Evolutionary conservation across 331 rosid species (phyloP), one percentile per base, ranked within the genome.

Genomic region (Cydonia oblonga): DNA sequence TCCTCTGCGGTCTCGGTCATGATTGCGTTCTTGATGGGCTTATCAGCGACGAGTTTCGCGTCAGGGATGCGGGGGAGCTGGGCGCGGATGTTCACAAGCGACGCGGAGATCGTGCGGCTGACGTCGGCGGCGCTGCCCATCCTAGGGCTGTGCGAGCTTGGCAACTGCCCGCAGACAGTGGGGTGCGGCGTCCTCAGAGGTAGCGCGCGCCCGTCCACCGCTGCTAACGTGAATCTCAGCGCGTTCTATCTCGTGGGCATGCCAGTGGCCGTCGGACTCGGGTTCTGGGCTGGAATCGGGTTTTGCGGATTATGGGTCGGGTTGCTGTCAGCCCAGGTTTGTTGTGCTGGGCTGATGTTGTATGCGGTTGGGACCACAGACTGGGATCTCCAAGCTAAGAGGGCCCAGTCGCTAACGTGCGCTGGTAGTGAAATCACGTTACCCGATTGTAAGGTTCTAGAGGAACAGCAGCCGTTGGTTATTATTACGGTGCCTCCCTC

Each of bases 141-240:
- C 53, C 70, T 93, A 5, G 98, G 98, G 11, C 84, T 93, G 6
- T 93, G 98, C 54, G 98, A 93, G 75, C 89, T 93, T 2, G 98
- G 98, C 0, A 93, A 93, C 80, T 93, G 98, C 16, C 98, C 98
- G 2, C 98, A 93, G 78, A 93, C 98, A 12, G 97, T 91, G 4
- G 90, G 80, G 0, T 93, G 98, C 38, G 98, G 97, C 4, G 97
- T 93, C 0, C 78, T 93, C 5, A 71, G 98, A 46, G 98, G 98
- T 15, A 91, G 88, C 9, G 98, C 98, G 1, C 75, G 97, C 16
- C 98, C 98, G 3, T 82, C 80, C 30, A 77, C 89, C 42, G 98
- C 97, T 3, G 98, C 98, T 0, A 84, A 86, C 59, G 89, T 89
- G 65, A 93, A 93, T 72, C 74, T 93, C 2, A 68, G 95, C 46